Evolutionary conservation across 306 rosid species (phyloP), one percentile per base, ranked within the genome.

Genomic region (Lupinus albus): DNA sequence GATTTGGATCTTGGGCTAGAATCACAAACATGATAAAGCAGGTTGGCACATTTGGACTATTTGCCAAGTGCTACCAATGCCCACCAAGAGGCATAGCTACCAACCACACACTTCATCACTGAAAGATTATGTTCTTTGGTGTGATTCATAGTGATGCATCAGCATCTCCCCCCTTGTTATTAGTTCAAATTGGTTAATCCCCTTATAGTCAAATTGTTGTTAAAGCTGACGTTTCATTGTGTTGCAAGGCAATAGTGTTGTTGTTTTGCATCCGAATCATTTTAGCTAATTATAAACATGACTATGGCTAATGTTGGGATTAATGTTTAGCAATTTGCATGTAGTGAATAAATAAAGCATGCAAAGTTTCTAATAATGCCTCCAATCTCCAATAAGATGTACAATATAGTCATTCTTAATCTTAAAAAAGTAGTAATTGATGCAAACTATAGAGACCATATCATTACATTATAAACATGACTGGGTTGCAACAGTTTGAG

Each of bases 1-100:
- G 96, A 59, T 87, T 92, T 47, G 96, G 98, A 45, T 96, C 96
- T 16, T 92, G 98, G 98, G 98, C 98, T 17, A 92, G 98, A 84
- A 53, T 92, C 87, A 28, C 87, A 42, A 87, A 92, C 68, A 89
- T 92, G 91, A 89, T 92, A 81, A 86, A 28, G 54, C 98, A 92
- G 61, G 89, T 92, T 21, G 88, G 84, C 79, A 84, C 87, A 1
- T 92, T 92, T 44, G 98, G 98, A 42, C 46, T 92, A 45, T 92
- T 92, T 63, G 95, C 95, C 5, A 89, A 92, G 76, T 92, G 96
- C 78, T 92, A 92, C 62, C 96, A 92, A 73, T 92, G 98, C 73
- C 83, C 77, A 0, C 75, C 83, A 15, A 72, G 61, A 79, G 6
- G 30, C 30, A 25, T 83, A 1, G 35, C 54, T 44, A 74, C 84